These are phyloP conservation scores for Epithele typhae DNA, from an alignment of 768 basidiomycete genomes.

Conservation along the genomic window DNA sequence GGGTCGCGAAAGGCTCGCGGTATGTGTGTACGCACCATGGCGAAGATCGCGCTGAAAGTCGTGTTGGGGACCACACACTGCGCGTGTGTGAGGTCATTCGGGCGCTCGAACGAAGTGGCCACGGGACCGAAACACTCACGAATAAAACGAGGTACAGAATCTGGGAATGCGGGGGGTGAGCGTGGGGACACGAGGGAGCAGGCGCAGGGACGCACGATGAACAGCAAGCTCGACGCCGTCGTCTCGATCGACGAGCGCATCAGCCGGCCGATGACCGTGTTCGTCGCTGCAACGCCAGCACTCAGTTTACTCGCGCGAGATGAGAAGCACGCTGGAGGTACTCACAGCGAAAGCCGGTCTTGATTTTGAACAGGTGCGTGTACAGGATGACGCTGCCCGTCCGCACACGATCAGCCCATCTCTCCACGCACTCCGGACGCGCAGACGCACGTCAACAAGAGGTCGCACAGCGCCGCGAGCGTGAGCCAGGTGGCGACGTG, in stretches of 20 bases:
- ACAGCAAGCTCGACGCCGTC: neutral
- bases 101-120: no score
- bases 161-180: neutral
- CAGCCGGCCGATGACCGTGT: conserved; percentile 2
- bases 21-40: neutral
- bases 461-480: neutral
- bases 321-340: neutral
- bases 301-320: neutral
- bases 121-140: neutral
- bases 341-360: conserved; percentile 1
- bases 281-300: neutral
- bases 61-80: neutral
- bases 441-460: neutral
- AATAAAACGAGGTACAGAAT: neutral
- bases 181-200: no score
- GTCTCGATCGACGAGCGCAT: conserved; percentile 7
- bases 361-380: conserved; percentile 1
- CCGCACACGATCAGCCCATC: no score
- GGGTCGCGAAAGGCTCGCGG: neutral
- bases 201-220: neutral
- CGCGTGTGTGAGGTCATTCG: no score
- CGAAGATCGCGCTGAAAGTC: conserved; percentile 1
- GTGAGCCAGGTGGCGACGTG: conserved; percentile 1
- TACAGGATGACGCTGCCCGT: neutral
- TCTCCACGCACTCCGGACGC: no score